Percentiles rank a stretch among this genome's conserved stretches.
Conservation (phyloP, 2,329 filamentous ascomycete species). For the Botryotinia convoluta region DNA sequence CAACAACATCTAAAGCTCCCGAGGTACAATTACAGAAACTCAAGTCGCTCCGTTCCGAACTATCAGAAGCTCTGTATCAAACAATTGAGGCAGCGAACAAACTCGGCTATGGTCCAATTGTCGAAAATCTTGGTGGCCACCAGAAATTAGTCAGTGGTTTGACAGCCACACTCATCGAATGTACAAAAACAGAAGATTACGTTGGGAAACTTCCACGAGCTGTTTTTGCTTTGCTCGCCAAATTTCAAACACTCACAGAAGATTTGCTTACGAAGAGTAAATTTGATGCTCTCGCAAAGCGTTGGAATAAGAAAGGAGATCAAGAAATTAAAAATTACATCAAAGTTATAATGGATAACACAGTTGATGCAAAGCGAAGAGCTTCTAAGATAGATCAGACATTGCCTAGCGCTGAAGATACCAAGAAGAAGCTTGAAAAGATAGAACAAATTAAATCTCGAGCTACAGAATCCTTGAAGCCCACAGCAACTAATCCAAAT, state of each 20-base stretch:
- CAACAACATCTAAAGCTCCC: constrained; percentile 24
- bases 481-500: constrained; percentile 22
- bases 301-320: constrained; percentile 62
- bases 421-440: constrained; percentile 33
- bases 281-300: constrained; percentile 61
- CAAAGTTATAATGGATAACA: constrained; percentile 50
- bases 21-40: constrained; percentile 40
- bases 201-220: constrained; percentile 54
- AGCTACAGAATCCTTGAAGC: constrained; percentile 25
- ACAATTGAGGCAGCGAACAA: constrained; percentile 54
- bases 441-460: constrained; percentile 31
- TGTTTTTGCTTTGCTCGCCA: constrained; percentile 59
- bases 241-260: constrained; percentile 56
- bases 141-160: constrained; percentile 55
- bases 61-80: constrained; percentile 49
- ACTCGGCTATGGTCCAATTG: constrained; percentile 53
- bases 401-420: constrained; percentile 29
- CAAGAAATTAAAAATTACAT: constrained; percentile 61
- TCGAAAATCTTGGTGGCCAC: constrained; percentile 58
- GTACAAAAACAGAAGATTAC: constrained; percentile 52
- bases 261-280: constrained; percentile 61
- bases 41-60: constrained; percentile 44
- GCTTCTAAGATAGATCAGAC: constrained; percentile 47
- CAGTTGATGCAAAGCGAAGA: constrained; percentile 35
- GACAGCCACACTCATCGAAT: constrained; percentile 53